Base-by-base conservation (phyloP, 345 rosid genomes). In the Arabis hirsuta region DNA sequence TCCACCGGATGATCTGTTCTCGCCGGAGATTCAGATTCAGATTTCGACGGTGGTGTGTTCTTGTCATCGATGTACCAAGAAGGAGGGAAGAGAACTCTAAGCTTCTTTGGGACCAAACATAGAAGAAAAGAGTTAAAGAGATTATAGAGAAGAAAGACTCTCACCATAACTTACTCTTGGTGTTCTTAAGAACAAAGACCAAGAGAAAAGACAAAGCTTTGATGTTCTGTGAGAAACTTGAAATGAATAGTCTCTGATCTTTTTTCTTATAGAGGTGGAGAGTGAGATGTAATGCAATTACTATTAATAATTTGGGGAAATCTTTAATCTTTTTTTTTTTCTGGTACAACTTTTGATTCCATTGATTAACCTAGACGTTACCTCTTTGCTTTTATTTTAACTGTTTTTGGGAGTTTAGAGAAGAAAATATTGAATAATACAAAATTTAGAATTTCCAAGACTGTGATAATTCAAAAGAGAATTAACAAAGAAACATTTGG, bases 71-170 rank as follows among this genome's bases (percentile, higher is more conserved):
- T 63, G 74, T 8, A 73, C 82, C 76, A 80, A 63, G 88, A 81
- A 41, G 64, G 55, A 50, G 82, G 85, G 69, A 82, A 72, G 65
- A 79, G 78, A 58, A 57, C 53, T 32, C 83, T 64, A 1, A 90
- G 87, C 61, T 86, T 87, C 74, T 82, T 81, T 66, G 92, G 90
- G 46, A 83, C 55, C 59, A 87, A 74, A 65, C 56, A 79, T 14
- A 81, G 82, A 47, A 86, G 67, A 52, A 80, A 61, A 0, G 92
- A 53, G 41, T 78, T 67, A 4, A 86, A 52, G 46, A 87, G 81
- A 39, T 77, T 78, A 82, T 84, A 82, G 36, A 85, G 80, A 77
- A 81, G 81, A 68, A 73, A 80, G 50, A 85, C 82, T 60, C 83
- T 85, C 2, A 65, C 74, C 72, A 85, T 57, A 54, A 76, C 41